Base-by-base conservation (phyloP, 2,329 filamentous ascomycete species). In the Teratosphaeriaceae sp. region DNA sequence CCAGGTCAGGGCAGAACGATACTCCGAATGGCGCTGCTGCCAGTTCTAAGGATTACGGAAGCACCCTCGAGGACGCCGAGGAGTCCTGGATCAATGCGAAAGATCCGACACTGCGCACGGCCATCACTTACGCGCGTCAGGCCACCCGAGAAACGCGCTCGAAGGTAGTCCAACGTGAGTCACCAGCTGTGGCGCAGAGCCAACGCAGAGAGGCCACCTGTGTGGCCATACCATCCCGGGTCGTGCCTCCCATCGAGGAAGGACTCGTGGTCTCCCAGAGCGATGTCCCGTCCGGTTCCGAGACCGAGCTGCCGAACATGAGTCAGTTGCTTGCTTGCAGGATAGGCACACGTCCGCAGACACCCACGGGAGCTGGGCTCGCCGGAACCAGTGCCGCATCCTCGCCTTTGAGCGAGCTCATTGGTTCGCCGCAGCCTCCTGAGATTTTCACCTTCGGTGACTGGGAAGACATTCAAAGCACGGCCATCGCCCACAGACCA, bases 381-480 rank as follows among this genome's bases (percentile, higher is more conserved):
- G 23, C 43, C 29, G 16, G 42, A 45, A 15, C 42, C 22, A 47
- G 44, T 39, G 36, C 27, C 9, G 12, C 24, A 8, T 57, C 55
- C 15, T 58, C 57, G 21, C 53, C 56, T 9, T 48, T 58, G 3
- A 59, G 52, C 39, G 53, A 58, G 34, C 51, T 47, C 22, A 51
- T 53, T 5, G 44, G 49, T n/a, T 54, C 53, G 6, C 55, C 54
- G 19, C 47, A 38, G 33, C 42, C 50, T 18, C 38, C 38, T 9
- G 26, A 20, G 4, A 6, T 39, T 15, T 39, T 39, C 37, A 27
- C 3, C 11, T 29, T 23, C n/a, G 35, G 19, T 13, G 20, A 22
- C 15, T 3, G 11, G 3, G 5, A 9, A 13, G n/a, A 18, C 11
- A 19, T 37, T 20, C n/a, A 12, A 13, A n/a, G n/a, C n/a, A n/a